These are phyloP conservation scores for Ganoderma resinaceum DNA, from an alignment of 1,284 basidiomycete genomes.

Conservation along the genomic window DNA sequence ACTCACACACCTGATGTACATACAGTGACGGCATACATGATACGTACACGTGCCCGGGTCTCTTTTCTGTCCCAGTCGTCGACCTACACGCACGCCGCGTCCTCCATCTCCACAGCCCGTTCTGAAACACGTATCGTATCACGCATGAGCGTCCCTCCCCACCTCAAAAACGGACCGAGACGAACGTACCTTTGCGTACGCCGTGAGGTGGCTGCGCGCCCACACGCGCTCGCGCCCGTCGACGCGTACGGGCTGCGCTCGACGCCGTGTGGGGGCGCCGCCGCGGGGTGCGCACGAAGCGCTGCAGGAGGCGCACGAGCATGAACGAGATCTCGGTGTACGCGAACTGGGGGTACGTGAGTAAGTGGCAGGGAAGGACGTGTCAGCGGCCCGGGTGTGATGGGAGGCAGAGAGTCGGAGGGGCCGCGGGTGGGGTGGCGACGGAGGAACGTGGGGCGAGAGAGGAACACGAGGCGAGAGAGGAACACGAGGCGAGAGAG, in stretches of 20 bases:
- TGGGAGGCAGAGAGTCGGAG: background rate
- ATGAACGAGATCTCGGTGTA: conserved; percentile 76
- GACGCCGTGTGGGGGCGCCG: conserved; percentile 30
- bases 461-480: background rate
- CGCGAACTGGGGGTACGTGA: conserved; percentile 60
- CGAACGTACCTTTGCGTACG: conserved; percentile 57
- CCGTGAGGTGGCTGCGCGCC: conserved; percentile 62
- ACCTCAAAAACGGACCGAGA: too few relatives aligned
- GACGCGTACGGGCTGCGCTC: conserved; percentile 36
- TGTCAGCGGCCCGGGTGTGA: background rate
- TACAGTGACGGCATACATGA: too few relatives aligned
- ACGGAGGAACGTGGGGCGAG: background rate
- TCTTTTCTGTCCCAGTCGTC: too few relatives aligned
- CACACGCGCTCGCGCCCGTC: conserved; percentile 56
- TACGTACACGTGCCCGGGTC: too few relatives aligned
- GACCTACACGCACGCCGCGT: too few relatives aligned
- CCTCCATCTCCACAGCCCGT: too few relatives aligned
- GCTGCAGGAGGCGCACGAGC: conserved; percentile 68
- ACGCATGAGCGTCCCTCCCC: too few relatives aligned
- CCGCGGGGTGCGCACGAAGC: conserved; percentile 52
- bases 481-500: too few relatives aligned
- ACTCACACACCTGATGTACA: too few relatives aligned
- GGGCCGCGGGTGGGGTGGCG: conserved; percentile 3
- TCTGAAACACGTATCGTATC: too few relatives aligned
- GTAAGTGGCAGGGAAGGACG: too few relatives aligned